A percentile compares a stretch with the other conserved stretches of the same genome.
These are phyloP conservation scores for Hypoxylon perforatum DNA, from an alignment of 495 filamentous ascomycete genomes.

Conservation along the genomic window DNA sequence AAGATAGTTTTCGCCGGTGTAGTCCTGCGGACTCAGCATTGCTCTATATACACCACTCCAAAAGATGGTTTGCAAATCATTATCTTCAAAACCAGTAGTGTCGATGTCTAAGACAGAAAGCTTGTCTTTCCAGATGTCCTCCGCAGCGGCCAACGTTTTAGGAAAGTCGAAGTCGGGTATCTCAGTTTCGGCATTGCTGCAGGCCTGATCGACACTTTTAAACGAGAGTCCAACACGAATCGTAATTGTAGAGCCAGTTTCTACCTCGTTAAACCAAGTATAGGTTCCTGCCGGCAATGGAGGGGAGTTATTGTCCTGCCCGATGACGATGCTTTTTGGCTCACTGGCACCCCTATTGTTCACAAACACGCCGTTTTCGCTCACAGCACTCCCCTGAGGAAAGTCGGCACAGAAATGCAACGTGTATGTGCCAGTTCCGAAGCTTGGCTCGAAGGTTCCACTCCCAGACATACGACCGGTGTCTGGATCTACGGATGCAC, in stretches of 20 bases:
- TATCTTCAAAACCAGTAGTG: conserved; percentile 55
- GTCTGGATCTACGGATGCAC: conserved; percentile 58
- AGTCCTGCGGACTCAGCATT: conserved; percentile 76
- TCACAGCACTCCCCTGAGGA: conserved; percentile 61
- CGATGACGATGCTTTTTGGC: conserved; percentile 61
- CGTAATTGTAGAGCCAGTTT: conserved; percentile 54
- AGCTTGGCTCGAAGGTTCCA: conserved; percentile 72
- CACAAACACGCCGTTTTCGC: conserved; percentile 70
- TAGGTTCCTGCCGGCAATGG: conserved; percentile 71
- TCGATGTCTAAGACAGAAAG: conserved; percentile 64
- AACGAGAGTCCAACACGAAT: conserved; percentile 73
- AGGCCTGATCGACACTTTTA: conserved; percentile 70
- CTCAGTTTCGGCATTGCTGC: conserved; percentile 68
- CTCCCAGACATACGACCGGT: conserved; percentile 70
- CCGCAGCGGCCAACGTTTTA: conserved; percentile 58
- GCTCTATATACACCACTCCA: conserved; percentile 74
- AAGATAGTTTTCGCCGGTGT: conserved; percentile 77
- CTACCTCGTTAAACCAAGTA: conserved; percentile 61
- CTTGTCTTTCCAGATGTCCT: conserved; percentile 68
- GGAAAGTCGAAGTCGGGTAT: conserved; percentile 70
- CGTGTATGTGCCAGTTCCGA: conserved; percentile 70
- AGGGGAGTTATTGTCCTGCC: conserved; percentile 64
- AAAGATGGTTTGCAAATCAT: conserved; percentile 65
- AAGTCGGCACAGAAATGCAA: conserved; percentile 74
- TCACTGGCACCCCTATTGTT: conserved; percentile 63